Percentiles rank a stretch among this genome's conserved stretches.
Conservation (phyloP, 2,329 filamentous ascomycete genomes). For the Aspergillus viridinutans region DNA sequence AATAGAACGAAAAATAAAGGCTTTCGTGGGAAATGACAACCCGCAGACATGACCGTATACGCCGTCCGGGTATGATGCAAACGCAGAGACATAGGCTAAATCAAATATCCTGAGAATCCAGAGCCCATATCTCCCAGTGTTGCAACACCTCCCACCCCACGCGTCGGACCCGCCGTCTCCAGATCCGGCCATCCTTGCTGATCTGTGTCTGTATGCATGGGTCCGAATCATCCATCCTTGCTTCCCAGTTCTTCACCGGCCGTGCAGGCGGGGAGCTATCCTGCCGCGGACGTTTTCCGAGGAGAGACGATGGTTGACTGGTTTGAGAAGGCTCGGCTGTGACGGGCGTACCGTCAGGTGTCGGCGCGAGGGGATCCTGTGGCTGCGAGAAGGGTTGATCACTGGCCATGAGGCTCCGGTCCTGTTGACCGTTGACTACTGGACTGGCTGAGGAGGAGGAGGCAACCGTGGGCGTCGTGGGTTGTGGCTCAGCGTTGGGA, state of each 20-base stretch:
- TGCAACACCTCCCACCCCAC: constrained; percentile 40
- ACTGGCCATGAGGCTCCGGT: not conserved
- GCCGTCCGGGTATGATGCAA: not conserved
- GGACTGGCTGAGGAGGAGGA: constrained; percentile 8
- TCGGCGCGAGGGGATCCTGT: not conserved
- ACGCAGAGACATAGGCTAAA: no score
- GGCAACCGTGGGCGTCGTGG: constrained; percentile 13
- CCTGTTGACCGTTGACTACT: not conserved
- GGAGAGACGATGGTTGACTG: constrained; percentile 3
- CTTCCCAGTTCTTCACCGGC: not conserved
- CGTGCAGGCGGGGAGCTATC: constrained; percentile 2
- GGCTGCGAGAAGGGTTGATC: not conserved
- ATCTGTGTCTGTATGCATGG: constrained; percentile 8
- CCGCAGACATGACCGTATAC: not conserved
- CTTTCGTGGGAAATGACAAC: not conserved
- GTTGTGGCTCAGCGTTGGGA: constrained; percentile 6
- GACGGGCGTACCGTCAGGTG: not conserved
- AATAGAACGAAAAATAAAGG: not conserved
- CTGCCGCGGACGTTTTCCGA: constrained; percentile 20
- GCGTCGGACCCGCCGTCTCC: constrained; percentile 31
- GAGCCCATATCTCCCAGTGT: constrained; percentile 42
- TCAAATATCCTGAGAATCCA: constrained; percentile 39
- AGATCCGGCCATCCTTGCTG: constrained; percentile 20
- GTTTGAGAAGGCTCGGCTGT: not conserved
- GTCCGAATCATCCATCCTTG: constrained; percentile 1